Percentiles rank a stretch among this genome's conserved stretches.
phyloP scores from a whole-genome alignment of 164 flowering plant genomes.

The Euptelea pleiosperma region DNA sequence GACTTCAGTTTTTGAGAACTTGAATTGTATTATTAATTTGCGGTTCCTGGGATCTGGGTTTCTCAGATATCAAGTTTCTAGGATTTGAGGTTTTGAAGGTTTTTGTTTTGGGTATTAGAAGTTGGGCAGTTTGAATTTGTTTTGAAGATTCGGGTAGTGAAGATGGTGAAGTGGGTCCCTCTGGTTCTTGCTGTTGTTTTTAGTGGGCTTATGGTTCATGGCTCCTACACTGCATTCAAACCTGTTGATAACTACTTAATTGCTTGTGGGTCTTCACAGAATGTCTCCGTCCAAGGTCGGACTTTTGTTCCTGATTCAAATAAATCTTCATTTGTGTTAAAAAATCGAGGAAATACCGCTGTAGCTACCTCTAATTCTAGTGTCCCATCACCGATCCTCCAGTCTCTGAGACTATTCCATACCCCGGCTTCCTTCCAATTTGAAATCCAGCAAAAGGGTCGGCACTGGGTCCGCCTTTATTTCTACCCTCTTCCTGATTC shows the following conservation, averaged over 20 bases:
- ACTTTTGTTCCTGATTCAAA: slow-evolving; percentile 27
- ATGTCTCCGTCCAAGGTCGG: slow-evolving; percentile 24
- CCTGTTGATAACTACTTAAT: slow-evolving; percentile 33
- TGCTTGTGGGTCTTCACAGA: slow-evolving; percentile 34
- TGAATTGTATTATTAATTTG: not conserved
- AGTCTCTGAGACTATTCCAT: slow-evolving; percentile 24
- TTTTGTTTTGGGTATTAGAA: slow-evolving; percentile 1
- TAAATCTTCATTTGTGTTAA: slow-evolving; percentile 16
- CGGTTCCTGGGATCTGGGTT: slow-evolving; percentile 6
- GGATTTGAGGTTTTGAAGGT: not conserved
- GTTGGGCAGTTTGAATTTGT: not conserved
- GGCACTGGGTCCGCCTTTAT: slow-evolving; percentile 36
- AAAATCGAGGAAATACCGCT: slow-evolving; percentile 12
- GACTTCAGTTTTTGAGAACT: not conserved
- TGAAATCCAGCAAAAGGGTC: slow-evolving; percentile 22
- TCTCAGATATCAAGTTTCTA: slow-evolving; percentile 2
- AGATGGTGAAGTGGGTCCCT: slow-evolving; percentile 14
- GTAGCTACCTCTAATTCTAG: slow-evolving; percentile 13
- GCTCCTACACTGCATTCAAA: slow-evolving; percentile 14
- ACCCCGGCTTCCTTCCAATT: slow-evolving; percentile 21
- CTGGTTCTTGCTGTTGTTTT: slow-evolving; percentile 5
- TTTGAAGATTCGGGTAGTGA: not conserved
- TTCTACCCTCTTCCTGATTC: slow-evolving; percentile 25
- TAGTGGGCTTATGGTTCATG: slow-evolving; percentile 8
- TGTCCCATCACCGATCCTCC: slow-evolving; percentile 29